Conservation (phyloP, 2,329 filamentous ascomycete species). For the Fusarium avenaceum region DNA sequence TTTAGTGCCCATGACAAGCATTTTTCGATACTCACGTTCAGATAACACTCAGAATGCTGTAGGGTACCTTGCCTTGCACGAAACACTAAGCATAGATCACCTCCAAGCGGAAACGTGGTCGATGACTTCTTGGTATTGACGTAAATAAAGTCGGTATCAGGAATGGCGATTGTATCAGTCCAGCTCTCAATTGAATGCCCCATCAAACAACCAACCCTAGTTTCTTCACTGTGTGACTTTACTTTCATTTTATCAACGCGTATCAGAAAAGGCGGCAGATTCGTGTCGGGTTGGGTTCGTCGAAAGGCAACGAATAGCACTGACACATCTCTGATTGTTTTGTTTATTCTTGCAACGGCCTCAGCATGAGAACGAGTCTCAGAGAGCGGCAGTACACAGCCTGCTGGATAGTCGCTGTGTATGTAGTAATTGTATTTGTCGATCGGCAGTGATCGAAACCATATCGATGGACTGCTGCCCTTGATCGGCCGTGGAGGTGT, state of each 20-base stretch:
- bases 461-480: background rate
- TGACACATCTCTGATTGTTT: background rate
- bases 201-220: background rate
- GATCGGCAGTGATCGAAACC: conserved; percentile 13
- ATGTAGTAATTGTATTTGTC: background rate
- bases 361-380: background rate
- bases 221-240: background rate
- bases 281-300: rapidly evolving
- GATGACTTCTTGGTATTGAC: background rate
- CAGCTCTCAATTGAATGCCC: background rate
- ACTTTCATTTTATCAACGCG: background rate
- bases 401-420: background rate
- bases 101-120: background rate
- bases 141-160: background rate
- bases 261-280: background rate
- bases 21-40: conserved; percentile 18
- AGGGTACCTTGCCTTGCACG: background rate
- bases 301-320: background rate
- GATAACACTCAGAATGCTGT: background rate
- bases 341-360: background rate
- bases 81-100: background rate
- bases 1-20: background rate
- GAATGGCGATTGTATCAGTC: background rate
- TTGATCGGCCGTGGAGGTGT: background rate
- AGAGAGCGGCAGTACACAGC: rapidly evolving